Base-by-base conservation (phyloP, 2,329 filamentous ascomycete species). In the Calonectria multiphialidica region DNA sequence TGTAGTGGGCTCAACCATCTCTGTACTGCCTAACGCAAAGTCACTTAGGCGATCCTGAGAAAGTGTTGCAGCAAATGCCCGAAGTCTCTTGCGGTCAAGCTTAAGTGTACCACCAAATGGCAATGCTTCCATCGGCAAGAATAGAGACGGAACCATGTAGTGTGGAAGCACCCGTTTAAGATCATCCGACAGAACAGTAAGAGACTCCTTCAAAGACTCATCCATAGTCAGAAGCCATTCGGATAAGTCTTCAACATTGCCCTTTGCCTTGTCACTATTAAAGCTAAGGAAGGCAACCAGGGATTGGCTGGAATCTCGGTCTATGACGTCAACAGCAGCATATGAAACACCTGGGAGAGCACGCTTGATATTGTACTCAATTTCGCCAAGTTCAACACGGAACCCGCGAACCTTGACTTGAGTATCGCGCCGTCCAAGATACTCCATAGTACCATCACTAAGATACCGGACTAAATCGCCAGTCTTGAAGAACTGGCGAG, bases 361-460 rank as follows among this genome's bases (percentile, higher is more conserved):
- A 2, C 35, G 70, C 23, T 68, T 65, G 2, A 81, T 65, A 5
- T 64, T 64, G 7, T 75, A 68, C 28, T 82, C 81, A 1, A 82
- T 76, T 40, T 83, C 81, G 0, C 68, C 76, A 2, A 78, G 65
- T 70, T 83, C 82, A 23, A 83, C 62, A 2, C 81, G 78, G 16
- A 82, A 76, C 7, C 81, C 81, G 25, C 80, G 76, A 10, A 83
- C 74, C 70, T 82, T 82, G 64, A 81, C 71, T 42, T 82, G 80
- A 10, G 68, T 63, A 21, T 82, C 81, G 0, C 78, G 76, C 12
- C 81, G 77, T 2, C 78, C 78, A 8, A 82, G 70, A 61, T 80
- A 81, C 37, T 81, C 80, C 2, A 82, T 44, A 3, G 74, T 57
- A 1, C 77, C 76, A 66, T 81, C 79, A 0, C 72, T 71, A 0